Evolutionary conservation across 805 yeast genomes (phyloP).

Genomic region (Millerozyma miso): DNA sequence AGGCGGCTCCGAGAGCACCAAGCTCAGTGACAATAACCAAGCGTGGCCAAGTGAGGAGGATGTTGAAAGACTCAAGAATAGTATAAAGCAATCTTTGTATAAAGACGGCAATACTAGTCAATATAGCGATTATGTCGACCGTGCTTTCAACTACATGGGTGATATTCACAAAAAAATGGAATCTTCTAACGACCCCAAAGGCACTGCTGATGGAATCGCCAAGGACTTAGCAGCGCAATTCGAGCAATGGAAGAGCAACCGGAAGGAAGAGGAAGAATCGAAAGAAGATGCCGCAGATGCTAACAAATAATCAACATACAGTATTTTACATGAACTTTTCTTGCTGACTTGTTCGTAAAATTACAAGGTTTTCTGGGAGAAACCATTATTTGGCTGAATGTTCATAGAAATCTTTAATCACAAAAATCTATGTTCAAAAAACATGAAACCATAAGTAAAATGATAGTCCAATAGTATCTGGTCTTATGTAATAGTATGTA

Average conservation of each 20-base stretch:
- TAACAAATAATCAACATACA: no score
- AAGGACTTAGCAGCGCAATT: conserved; percentile 26
- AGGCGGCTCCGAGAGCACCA: not conserved
- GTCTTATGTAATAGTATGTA: conserved; percentile 21
- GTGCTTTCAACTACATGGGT: conserved; percentile 23
- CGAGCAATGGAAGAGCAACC: conserved; percentile 23
- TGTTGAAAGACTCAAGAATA: not conserved
- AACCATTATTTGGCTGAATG: no score
- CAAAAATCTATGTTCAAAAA: no score
- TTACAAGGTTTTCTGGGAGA: not conserved
- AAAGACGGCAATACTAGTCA: conserved; percentile 26
- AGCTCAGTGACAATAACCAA: not conserved
- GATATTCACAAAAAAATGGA: conserved; percentile 24
- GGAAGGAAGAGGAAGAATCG: conserved; percentile 10
- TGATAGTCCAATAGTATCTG: no score
- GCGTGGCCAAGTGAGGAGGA: not conserved
- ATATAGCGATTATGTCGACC: conserved; percentile 23
- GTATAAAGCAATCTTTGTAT: conserved; percentile 15
- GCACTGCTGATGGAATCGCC: conserved; percentile 31
- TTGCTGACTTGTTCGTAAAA: not conserved
- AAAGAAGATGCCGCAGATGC: conserved; percentile 4
- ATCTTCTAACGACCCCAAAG: conserved; percentile 28
- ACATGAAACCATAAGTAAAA: not conserved
- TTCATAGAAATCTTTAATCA: no score
- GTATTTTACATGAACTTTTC: not conserved